Evolutionary conservation across 208 protist species (phyloP).

Genomic region (Leishmania guyanensis): DNA sequence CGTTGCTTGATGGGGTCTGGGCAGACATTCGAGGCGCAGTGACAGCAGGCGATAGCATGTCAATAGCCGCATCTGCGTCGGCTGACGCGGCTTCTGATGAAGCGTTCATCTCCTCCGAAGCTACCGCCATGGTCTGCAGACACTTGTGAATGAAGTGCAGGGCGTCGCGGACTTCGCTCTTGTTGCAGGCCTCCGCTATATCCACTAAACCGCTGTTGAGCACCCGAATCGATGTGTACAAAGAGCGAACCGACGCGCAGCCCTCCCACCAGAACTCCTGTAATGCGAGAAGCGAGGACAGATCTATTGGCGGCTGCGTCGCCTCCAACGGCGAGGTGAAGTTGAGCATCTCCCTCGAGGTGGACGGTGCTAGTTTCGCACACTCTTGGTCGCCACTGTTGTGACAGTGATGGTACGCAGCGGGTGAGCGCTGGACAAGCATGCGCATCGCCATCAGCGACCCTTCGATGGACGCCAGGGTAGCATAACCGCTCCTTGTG

Average conservation of each 20-base stretch:
- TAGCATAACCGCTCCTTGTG: slow-evolving; percentile 21
- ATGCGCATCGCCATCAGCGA: slow-evolving; percentile 38
- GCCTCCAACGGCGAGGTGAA: background rate
- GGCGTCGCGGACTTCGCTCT: slow-evolving; percentile 43
- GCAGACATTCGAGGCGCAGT: too few species aligned
- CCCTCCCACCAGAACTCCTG: slow-evolving; percentile 78
- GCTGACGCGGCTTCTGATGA: background rate
- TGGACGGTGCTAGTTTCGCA: background rate
- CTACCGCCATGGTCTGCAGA: slow-evolving; percentile 33
- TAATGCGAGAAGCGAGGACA: slow-evolving; percentile 44
- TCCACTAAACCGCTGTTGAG: slow-evolving; percentile 35
- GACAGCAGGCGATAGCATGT: background rate
- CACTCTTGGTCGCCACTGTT: background rate
- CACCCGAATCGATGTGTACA: slow-evolving; percentile 25
- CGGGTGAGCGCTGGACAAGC: slow-evolving; percentile 34
- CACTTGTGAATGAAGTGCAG: slow-evolving; percentile 45
- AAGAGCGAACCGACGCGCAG: slow-evolving; percentile 19
- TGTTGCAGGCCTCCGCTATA: slow-evolving; percentile 39
- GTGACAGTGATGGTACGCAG: slow-evolving; percentile 6
- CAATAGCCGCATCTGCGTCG: slow-evolving; percentile 1
- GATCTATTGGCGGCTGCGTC: background rate
- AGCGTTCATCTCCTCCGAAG: background rate
- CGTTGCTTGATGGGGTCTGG: background rate
- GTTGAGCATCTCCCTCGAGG: background rate
- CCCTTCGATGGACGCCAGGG: slow-evolving; percentile 40